phyloP scores from a whole-genome alignment of 805 yeast genomes.

The Scheffersomyces stipitis region DNA sequence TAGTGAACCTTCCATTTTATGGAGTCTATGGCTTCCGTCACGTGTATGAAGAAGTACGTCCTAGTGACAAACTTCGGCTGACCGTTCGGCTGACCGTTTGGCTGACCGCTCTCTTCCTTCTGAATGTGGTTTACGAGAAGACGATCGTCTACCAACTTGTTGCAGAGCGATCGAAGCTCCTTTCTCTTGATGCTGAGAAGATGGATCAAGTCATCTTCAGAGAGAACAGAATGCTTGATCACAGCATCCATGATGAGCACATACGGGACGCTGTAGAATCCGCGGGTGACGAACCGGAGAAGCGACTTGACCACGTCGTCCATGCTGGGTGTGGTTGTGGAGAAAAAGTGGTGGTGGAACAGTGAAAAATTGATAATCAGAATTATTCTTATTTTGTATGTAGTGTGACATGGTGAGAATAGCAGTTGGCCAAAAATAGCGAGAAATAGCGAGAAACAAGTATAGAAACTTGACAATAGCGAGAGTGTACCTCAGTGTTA shows the following conservation, averaged over 20 bases:
- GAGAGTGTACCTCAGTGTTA: no score
- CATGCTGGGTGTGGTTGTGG: constrained; percentile 23
- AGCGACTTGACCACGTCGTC: constrained; percentile 51
- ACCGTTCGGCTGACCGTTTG: no score
- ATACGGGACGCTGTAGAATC: constrained; percentile 83
- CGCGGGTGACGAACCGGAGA: constrained; percentile 77
- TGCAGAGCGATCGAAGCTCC: constrained; percentile 80
- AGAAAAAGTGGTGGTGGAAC: no score
- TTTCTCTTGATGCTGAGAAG: constrained; percentile 82
- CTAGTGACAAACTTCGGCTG: constrained; percentile 68
- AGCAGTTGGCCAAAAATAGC: no score
- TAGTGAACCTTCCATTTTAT: constrained; percentile 95
- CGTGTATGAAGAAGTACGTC: constrained; percentile 83
- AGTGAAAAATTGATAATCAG: no score
- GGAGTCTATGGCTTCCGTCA: constrained; percentile 91
- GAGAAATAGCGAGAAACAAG: no score
- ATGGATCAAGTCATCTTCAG: constrained; percentile 86
- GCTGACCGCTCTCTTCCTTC: constrained; percentile 51
- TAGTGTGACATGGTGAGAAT: no score
- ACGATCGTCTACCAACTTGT: constrained; percentile 81
- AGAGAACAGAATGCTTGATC: constrained; percentile 80
- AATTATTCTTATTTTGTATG: no score
- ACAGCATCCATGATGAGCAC: constrained; percentile 85
- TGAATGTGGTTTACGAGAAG: constrained; percentile 69
- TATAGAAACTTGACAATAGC: no score